These are phyloP conservation scores for Botrytis elliptica DNA, from an alignment of 2,329 filamentous ascomycete species.

Conservation along the genomic window DNA sequence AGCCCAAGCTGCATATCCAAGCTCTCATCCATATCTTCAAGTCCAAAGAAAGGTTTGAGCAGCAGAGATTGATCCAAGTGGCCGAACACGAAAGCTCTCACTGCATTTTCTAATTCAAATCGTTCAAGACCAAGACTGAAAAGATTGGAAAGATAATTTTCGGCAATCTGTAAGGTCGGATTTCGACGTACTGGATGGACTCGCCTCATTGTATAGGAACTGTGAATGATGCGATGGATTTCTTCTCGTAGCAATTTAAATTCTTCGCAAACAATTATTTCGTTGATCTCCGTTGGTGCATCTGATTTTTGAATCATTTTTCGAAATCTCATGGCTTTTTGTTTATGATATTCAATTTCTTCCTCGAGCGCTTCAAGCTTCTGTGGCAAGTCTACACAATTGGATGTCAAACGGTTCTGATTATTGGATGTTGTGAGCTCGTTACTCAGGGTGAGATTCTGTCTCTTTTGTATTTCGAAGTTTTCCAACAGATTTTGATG, in stretches of 20 bases:
- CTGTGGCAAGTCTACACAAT: neutral
- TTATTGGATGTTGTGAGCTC: neutral
- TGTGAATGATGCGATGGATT: neutral
- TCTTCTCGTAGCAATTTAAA: neutral
- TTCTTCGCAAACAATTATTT: rapidly evolving
- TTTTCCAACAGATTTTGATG: neutral
- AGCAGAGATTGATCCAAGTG: neutral
- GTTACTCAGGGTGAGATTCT: neutral
- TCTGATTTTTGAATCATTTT: neutral
- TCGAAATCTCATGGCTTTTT: neutral
- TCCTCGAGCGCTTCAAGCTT: neutral
- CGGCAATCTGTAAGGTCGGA: neutral
- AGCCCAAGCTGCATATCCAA: neutral
- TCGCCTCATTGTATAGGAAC: neutral
- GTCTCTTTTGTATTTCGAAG: neutral
- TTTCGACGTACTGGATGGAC: neutral
- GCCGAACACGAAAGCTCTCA: neutral
- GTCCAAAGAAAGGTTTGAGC: neutral
- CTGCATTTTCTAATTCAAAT: neutral
- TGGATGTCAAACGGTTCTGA: too few species aligned
- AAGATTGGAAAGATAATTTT: neutral
- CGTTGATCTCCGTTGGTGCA: neutral
- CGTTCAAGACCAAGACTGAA: neutral
- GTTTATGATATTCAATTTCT: too few species aligned
- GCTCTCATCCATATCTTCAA: neutral